Evolutionary conservation across 345 rosid species (phyloP).

Genomic region (Dipteronia sinensis): DNA sequence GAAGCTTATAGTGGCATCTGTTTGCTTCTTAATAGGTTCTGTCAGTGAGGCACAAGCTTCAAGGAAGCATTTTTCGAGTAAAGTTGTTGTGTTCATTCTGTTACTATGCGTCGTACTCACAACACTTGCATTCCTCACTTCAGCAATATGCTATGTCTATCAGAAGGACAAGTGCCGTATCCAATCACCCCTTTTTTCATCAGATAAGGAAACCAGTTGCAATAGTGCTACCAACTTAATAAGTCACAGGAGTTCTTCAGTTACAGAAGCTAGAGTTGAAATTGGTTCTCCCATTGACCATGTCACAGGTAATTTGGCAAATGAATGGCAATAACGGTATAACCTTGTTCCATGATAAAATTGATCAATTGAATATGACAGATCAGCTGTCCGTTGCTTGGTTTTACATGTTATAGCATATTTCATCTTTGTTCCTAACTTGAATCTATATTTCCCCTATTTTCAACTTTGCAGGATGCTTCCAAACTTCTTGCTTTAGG

Average conservation of each 20-base stretch:
- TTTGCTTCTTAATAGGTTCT: constrained; percentile 53
- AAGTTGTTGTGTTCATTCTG: constrained; percentile 54
- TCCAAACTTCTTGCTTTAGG: constrained; percentile 50
- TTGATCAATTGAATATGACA: constrained; percentile 9
- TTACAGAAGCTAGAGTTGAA: constrained; percentile 40
- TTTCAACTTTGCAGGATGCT: constrained; percentile 56
- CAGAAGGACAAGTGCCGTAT: constrained; percentile 49
- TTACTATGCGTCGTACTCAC: constrained; percentile 62
- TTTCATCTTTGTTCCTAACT: neutral
- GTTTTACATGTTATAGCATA: neutral
- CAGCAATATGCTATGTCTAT: constrained; percentile 54
- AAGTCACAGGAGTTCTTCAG: constrained; percentile 49
- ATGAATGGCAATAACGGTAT: neutral
- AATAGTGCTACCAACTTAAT: constrained; percentile 78
- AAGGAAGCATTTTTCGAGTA: constrained; percentile 53
- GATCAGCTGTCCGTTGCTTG: neutral
- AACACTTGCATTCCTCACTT: constrained; percentile 69
- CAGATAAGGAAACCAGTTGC: constrained; percentile 77
- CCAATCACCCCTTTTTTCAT: constrained; percentile 50
- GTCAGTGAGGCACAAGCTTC: constrained; percentile 34
- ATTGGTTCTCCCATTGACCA: constrained; percentile 41
- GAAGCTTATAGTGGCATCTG: constrained; percentile 19
- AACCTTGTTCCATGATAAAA: constrained; percentile 8
- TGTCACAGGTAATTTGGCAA: constrained; percentile 39
- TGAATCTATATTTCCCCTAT: constrained; percentile 2